Evolutionary conservation across 2,329 filamentous ascomycete species (phyloP), one percentile per base, ranked within the genome.

Genomic region (Pleurostoma richardsiae): DNA sequence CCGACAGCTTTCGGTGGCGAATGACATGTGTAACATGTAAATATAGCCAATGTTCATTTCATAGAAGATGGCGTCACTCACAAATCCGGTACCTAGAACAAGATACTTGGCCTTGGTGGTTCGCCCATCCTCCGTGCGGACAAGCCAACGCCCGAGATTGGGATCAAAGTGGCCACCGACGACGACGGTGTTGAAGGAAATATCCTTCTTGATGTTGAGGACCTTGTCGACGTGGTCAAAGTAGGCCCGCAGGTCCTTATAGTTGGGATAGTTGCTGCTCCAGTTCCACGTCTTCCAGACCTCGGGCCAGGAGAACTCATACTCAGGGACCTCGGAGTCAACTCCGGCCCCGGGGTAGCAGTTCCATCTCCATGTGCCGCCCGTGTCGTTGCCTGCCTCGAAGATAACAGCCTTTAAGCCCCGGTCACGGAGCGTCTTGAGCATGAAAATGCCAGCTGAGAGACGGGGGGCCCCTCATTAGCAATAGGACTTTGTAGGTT

Each of bases 171-270:
- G 66, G 6, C 73, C 77, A 7, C 69, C 67, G 0, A 72, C 63
- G 4, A 83, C 79, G 3, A 75, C 70, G 0, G 75, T 79, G 47
- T 80, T 73, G 58, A 82, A 83, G 1, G 72, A 65, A 29, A 67
- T 72, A 49, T 83, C 77, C 53, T 81, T 82, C 57, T 73, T 78
- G 26, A 85, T 63, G 10, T 71, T 62, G 5, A 81, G 54, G 4
- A 74, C 69, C 47, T 75, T 74, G 45, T 82, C 80, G 19, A 81
- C 72, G 43, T 81, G 75, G 11, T 80, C 71, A 55, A 85, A 85
- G 58, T 85, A 85, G 4, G 59, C 57, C 10, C 74, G 69, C 1
- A 85, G 65, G 40, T 85, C 75, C 28, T 67, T 51, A 28, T 71
- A 75, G 8, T 61, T 69, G 1, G 79, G 77, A 43, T 78, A 82